phyloP scores from a whole-genome alignment of 805 yeast species.

The Candida nanaspora region DNA sequence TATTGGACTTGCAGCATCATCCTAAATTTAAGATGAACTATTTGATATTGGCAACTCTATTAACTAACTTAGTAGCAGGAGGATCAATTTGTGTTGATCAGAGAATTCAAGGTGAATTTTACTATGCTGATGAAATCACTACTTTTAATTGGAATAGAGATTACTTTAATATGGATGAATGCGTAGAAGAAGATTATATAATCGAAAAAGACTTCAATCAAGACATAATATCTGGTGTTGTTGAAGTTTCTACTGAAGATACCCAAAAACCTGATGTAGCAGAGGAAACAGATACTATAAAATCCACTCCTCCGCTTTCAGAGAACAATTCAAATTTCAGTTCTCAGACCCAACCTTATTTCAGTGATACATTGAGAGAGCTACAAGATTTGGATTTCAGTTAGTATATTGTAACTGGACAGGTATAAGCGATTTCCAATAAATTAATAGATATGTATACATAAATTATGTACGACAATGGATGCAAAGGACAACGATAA shows the following conservation, averaged over 20 bases:
- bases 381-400: neutral
- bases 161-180: neutral
- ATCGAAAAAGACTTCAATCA: too few relatives aligned
- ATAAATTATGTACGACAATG: too few relatives aligned
- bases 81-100: constrained; percentile 23
- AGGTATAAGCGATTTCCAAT: too few relatives aligned
- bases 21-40: constrained; percentile 20
- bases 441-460: too few relatives aligned
- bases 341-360: neutral
- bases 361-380: constrained; percentile 1
- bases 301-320: too few relatives aligned
- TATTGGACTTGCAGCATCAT: constrained; percentile 19
- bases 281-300: neutral
- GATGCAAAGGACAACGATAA: too few relatives aligned
- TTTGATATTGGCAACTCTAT: constrained; percentile 20
- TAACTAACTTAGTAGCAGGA: constrained; percentile 14
- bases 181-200: constrained; percentile 4
- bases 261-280: neutral
- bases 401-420: too few relatives aligned
- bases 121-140: constrained; percentile 22
- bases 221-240: too few relatives aligned
- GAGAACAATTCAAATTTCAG: too few relatives aligned
- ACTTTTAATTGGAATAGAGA: constrained; percentile 13
- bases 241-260: too few relatives aligned
- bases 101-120: constrained; percentile 21